Conservation (phyloP, 768 basidiomycete species). For the Boletus subparvulus region DNA sequence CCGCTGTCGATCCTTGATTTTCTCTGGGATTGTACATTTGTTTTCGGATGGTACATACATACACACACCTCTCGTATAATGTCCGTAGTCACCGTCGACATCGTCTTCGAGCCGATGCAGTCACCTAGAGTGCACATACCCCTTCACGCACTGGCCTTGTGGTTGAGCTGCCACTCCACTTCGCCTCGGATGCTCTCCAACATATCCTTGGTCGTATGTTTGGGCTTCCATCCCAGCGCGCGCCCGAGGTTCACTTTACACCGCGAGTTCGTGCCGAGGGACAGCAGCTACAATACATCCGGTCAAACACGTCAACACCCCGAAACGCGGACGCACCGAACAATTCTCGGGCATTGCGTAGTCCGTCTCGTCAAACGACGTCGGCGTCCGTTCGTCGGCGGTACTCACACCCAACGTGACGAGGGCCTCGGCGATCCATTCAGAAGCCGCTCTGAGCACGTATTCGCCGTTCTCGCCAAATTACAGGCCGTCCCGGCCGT, state of each 20-base stretch:
- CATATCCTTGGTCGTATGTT: slow-evolving; percentile 28
- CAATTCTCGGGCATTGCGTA: neutral
- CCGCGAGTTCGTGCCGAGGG: slow-evolving; percentile 18
- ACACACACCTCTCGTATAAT: neutral
- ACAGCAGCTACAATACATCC: neutral
- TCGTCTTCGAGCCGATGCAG: neutral
- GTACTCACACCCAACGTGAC: neutral
- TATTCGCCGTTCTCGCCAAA: slow-evolving; percentile 53
- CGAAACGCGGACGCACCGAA: neutral
- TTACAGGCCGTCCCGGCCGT: slow-evolving; percentile 46
- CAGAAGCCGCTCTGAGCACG: slow-evolving; percentile 39
- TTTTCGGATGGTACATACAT: slow-evolving; percentile 13
- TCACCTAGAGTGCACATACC: no score
- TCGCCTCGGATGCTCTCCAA: slow-evolving; percentile 14
- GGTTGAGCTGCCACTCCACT: slow-evolving; percentile 6
- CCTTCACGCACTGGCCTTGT: neutral
- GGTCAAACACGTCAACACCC: no score
- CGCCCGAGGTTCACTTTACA: slow-evolving; percentile 13
- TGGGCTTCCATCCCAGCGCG: slow-evolving; percentile 23
- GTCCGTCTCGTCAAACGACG: slow-evolving; percentile 36
- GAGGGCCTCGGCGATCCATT: slow-evolving; percentile 36
- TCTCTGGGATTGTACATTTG: slow-evolving; percentile 4
- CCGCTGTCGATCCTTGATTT: slow-evolving; percentile 1
- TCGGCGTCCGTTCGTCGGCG: neutral
- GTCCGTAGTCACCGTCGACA: neutral